These are phyloP conservation scores for Paecilomyces fulvus DNA, from an alignment of 2,329 filamentous ascomycete species.

Conservation along the genomic window DNA sequence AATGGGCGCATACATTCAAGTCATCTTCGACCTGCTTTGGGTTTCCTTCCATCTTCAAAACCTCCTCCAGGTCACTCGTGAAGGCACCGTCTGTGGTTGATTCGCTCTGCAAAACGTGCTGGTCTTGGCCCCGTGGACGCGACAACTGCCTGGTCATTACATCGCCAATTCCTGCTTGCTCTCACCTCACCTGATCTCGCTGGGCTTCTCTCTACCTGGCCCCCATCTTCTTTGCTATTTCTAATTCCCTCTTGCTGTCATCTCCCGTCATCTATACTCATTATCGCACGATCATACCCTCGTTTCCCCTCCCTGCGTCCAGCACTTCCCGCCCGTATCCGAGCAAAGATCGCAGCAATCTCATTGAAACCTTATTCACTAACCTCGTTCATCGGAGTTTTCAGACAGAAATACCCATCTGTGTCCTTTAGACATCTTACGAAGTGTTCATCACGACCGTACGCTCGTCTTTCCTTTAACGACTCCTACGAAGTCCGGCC, in stretches of 20 bases:
- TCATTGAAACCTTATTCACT: slow-evolving; percentile 4
- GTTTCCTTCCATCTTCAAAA: not conserved
- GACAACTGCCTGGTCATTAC: slow-evolving; percentile 1
- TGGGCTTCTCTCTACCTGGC: slow-evolving; percentile 5
- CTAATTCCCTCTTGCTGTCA: not conserved
- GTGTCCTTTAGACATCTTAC: slow-evolving; percentile 21
- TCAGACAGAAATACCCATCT: slow-evolving; percentile 14
- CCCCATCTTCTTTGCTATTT: not conserved
- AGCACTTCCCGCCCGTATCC: not conserved
- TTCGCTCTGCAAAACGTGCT: not conserved
- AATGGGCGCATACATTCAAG: not conserved
- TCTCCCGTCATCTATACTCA: not conserved
- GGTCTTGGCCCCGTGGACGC: slow-evolving; percentile 6
- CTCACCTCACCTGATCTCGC: slow-evolving; percentile 11
- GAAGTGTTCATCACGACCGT: slow-evolving; percentile 20
- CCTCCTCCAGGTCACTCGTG: not conserved
- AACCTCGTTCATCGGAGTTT: slow-evolving; percentile 5
- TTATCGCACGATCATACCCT: not conserved
- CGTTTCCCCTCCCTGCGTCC: not conserved
- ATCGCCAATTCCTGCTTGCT: slow-evolving; percentile 1
- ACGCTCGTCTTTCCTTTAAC: slow-evolving; percentile 31
- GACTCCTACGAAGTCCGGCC: slow-evolving; percentile 31
- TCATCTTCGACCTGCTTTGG: not conserved
- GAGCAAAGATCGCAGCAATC: not conserved
- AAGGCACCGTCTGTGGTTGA: not conserved